These are phyloP conservation scores for Agarophyton chilense DNA, from an alignment of 23 red algal genomes.

Conservation along the genomic window DNA sequence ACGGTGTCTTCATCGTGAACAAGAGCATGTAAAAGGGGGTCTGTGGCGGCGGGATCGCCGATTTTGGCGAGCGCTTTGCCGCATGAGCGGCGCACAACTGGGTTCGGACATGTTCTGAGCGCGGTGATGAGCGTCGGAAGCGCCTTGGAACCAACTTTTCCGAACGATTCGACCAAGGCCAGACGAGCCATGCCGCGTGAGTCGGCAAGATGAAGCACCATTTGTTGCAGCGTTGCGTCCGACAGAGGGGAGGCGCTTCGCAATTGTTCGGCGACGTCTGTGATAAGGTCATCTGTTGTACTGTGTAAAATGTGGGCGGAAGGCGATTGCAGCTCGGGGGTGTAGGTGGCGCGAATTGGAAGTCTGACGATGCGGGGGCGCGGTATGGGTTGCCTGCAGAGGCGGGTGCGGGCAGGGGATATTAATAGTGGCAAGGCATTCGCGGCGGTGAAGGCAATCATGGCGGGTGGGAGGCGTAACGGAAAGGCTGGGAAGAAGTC, in stretches of 20 bases:
- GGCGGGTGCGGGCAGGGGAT: background rate
- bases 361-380: background rate
- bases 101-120: slow-evolving; percentile 44
- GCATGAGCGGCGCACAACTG: slow-evolving; percentile 67
- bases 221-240: background rate
- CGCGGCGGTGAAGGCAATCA: slow-evolving; percentile 2
- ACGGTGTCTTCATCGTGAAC: slow-evolving; percentile 68
- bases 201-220: slow-evolving; percentile 72
- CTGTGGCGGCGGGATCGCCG: slow-evolving; percentile 50
- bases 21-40: slow-evolving; percentile 45
- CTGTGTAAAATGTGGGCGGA: background rate
- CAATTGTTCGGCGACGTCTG: background rate
- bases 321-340: background rate
- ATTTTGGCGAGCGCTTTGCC: slow-evolving; percentile 81
- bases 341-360: background rate
- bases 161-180: slow-evolving; percentile 61
- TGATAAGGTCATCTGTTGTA: background rate
- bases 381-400: background rate
- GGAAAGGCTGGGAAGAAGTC: no score
- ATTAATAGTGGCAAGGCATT: background rate
- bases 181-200: slow-evolving; percentile 79
- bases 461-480: background rate
- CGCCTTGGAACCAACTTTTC: slow-evolving; percentile 44
- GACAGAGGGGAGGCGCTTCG: background rate
- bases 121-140: slow-evolving; percentile 32